Evolutionary conservation across 164 flowering plant genomes (phyloP), one percentile per base, ranked within the genome.

Genomic region (Stephania yunnanensis): DNA sequence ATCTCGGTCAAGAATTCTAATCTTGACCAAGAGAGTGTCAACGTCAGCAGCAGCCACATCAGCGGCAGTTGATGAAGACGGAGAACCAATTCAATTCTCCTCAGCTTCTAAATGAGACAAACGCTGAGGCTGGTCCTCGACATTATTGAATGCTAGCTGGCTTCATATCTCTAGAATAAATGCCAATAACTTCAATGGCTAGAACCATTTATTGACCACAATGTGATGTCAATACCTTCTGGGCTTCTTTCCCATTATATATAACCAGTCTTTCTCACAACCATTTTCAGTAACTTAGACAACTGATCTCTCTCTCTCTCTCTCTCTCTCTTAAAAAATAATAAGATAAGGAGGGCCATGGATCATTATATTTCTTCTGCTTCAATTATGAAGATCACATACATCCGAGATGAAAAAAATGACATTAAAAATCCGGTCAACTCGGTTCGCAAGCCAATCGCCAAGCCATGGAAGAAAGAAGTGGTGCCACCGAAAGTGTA

Each of bases 41-140:
- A n/a, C 65, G 22, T 58, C 65, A 17, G 66, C 29, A 61, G 66
- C 66, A n/a, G 22, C 66, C 25, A 61, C 66, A n/a, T 61, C 66
- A 2, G 25, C n/a, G 25, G 5, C 29, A 20, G 66, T 61, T 61
- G 66, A n/a, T 7, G 66, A 61, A 61, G 66, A 61, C 25, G 25
- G 20, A 61, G 66, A 61, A 61, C 66, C 66, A 19, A 61, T 58
- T 58, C 64, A 58, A 58, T 58, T 58, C 64, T 58, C 22, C 64
- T 58, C 64, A 58, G 64, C 64, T 61, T 61, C 5, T 20, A n/a
- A 20, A 3, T 7, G 9, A 61, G 20, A 58, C n/a, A 3, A 15
- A 61, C 12, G 9, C 55, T 10, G 55, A 10, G 55, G 15, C 55
- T 7, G 55, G 55, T 50, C 55, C 12, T 8, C 55, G 15, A 50